phyloP scores from a whole-genome alignment of 345 rosid species.

The Linum usitatissimum region DNA sequence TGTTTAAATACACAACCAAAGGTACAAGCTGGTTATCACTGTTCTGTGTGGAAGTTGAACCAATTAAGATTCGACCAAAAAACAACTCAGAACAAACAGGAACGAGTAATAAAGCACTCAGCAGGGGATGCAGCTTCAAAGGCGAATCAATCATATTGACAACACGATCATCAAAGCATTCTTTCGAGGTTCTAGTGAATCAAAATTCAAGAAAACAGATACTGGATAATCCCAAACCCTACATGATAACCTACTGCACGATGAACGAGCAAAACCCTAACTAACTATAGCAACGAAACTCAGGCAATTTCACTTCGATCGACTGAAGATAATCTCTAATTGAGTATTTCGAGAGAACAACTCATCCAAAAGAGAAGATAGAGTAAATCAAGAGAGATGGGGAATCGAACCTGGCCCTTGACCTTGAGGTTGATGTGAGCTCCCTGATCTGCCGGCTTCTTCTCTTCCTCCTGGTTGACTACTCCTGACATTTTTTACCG shows the following conservation, averaged over 20 bases:
- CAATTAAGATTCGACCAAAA: too few relatives aligned
- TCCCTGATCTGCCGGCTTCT: neutral
- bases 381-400: neutral
- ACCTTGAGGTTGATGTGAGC: neutral
- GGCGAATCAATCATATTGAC: too few relatives aligned
- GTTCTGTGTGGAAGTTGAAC: too few relatives aligned
- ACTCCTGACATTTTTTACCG: neutral
- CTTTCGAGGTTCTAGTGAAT: neutral
- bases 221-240: too few relatives aligned
- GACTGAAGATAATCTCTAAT: neutral
- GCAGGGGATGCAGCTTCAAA: too few relatives aligned
- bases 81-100: too few relatives aligned
- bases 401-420: neutral
- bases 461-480: neutral
- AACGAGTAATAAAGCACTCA: too few relatives aligned
- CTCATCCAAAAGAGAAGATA: neutral
- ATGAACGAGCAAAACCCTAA: neutral
- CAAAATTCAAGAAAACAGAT: too few relatives aligned
- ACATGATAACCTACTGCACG: neutral
- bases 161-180: neutral
- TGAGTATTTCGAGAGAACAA: neutral
- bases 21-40: too few relatives aligned
- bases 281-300: neutral
- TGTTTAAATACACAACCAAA: too few relatives aligned
- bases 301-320: neutral